Conservation (phyloP, 768 basidiomycete genomes). For the Boletus reticuloceps region DNA sequence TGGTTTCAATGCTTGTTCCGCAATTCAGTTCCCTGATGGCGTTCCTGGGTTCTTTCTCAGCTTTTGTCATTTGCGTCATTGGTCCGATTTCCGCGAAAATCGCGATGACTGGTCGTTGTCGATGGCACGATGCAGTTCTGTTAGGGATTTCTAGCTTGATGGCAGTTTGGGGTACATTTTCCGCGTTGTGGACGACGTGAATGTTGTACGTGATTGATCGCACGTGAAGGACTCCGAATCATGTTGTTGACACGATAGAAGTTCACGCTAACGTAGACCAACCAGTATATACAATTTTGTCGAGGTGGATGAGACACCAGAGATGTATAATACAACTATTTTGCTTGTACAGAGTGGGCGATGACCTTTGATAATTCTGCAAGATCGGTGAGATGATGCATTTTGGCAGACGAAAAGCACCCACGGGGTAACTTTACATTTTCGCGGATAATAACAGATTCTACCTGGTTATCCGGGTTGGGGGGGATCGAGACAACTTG, state of each 20-base stretch:
- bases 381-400: background rate
- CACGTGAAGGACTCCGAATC: no score
- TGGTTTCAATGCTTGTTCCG: conserved; percentile 72
- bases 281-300: conserved; percentile 1
- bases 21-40: conserved; percentile 85
- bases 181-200: conserved; percentile 50
- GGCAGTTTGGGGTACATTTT: conserved; percentile 76
- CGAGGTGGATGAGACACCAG: conserved; percentile 2
- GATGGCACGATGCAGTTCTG: conserved; percentile 51
- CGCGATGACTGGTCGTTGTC: conserved; percentile 48
- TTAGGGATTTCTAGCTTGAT: conserved; percentile 54
- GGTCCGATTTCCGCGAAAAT: conserved; percentile 75
- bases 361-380: conserved; percentile 77
- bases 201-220: background rate
- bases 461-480: conserved; percentile 87
- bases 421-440: conserved; percentile 76
- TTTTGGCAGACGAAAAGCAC: conserved; percentile 28
- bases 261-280: background rate
- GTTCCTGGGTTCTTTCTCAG: conserved; percentile 87
- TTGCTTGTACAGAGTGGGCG: conserved; percentile 62
- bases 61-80: conserved; percentile 72
- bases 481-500: conserved; percentile 68
- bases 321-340: conserved; percentile 20
- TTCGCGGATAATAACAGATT: conserved; percentile 82
- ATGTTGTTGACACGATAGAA: background rate